Conservation (phyloP, 345 rosid species). For the Xanthoceras sorbifolium region DNA sequence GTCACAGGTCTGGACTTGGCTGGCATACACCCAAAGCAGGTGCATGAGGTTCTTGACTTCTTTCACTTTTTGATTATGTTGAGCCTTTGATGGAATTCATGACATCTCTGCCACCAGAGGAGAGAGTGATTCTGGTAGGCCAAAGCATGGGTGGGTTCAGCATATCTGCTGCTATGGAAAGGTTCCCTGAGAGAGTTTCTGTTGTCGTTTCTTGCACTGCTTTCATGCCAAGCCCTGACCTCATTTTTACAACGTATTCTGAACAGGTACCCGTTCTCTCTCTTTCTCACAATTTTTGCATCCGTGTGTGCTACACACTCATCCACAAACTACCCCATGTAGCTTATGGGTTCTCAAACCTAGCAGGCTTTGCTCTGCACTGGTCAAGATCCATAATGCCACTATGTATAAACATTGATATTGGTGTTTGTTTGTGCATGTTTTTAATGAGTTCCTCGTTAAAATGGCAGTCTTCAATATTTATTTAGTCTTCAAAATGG, state of each 20-base stretch:
- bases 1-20: constrained; percentile 36
- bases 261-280: constrained; percentile 39
- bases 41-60: constrained; percentile 24
- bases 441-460: too few species aligned
- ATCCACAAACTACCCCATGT: too few species aligned
- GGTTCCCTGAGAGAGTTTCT: constrained; percentile 37
- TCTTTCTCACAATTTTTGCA: background rate
- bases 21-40: constrained; percentile 31
- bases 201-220: constrained; percentile 36
- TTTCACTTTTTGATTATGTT: constrained; percentile 26
- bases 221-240: constrained; percentile 40
- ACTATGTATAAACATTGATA: too few species aligned
- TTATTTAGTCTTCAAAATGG: too few species aligned
- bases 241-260: constrained; percentile 11
- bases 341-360: too few species aligned
- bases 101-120: constrained; percentile 27
- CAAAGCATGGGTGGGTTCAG: constrained; percentile 37
- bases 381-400: too few species aligned
- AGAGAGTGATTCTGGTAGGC: constrained; percentile 44
- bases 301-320: too few species aligned
- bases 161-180: constrained; percentile 43
- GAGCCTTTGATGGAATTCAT: constrained; percentile 41
- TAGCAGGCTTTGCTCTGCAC: too few species aligned
- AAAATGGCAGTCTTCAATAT: too few species aligned
- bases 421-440: too few species aligned